Conservation (phyloP, 2,329 filamentous ascomycete genomes). For the Diaporthe caulivora region DNA sequence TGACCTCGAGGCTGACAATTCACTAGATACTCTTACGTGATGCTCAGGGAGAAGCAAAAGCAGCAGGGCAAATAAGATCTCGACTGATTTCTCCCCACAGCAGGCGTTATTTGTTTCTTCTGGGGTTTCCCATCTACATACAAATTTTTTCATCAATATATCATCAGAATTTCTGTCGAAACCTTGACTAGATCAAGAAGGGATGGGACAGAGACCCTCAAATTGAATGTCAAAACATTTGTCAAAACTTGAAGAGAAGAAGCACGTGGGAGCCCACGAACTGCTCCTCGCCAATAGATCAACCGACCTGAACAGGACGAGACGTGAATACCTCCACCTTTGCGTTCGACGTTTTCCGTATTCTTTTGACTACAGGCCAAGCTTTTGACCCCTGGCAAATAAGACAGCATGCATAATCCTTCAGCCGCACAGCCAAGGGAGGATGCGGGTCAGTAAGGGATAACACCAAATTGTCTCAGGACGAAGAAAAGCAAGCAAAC, state of each 20-base stretch:
- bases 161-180: neutral
- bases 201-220: neutral
- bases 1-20: conserved; percentile 25
- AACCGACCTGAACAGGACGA: neutral
- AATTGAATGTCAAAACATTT: neutral
- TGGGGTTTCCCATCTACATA: neutral
- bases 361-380: neutral
- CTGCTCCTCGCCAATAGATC: neutral
- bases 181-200: neutral
- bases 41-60: conserved; percentile 57
- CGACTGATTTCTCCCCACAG: neutral
- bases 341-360: neutral
- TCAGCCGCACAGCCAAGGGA: conserved; percentile 14
- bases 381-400: neutral
- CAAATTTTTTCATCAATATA: neutral
- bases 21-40: conserved; percentile 60
- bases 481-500: neutral
- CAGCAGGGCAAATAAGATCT: conserved; percentile 36
- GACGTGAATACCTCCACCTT: neutral
- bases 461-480: neutral
- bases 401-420: neutral
- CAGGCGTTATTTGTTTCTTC: conserved; percentile 5
- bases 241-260: neutral
- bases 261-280: neutral
- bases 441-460: neutral